Base-by-base conservation (phyloP, 805 yeast genomes). In the Cyberlindnera japonica region DNA sequence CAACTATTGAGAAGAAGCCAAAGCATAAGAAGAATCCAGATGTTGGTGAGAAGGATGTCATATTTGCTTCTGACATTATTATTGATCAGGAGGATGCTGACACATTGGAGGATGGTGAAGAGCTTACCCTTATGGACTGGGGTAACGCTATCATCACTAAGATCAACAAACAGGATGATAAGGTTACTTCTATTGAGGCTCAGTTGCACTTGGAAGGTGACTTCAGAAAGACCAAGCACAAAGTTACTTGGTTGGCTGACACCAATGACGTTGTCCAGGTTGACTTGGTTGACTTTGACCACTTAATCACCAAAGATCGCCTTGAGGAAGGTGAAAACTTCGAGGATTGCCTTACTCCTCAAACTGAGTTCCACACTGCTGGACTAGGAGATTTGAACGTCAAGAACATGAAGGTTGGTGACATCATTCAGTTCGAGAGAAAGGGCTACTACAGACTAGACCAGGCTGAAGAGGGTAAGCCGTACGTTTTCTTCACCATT, bases 41-140 rank as follows among this genome's bases (percentile, higher is more conserved):
- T 24, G 82, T 91, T 49, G 98, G 98, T 53, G 71, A 66, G 54
- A 91, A 91, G 76, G 74, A 79, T 60, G 89, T 89, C 33, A 69
- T 83, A 51, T 83, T 70, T 64, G 65, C 77, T 50, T 71, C 78
- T 44, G 69, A 78, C 39, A 71, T 85, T 33, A 67, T 87, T 54
- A 72, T 91, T 56, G 97, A 90, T 60, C 95, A 86, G 69, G 91
- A 73, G 21, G 98, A 91, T 65, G 85, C 84, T 27, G 69, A 67
- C 46, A 81, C 90, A 33, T 71, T 82, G 46, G 79, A 74, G 51
- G 91, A 79, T 31, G 86, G 83, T 49, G 98, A 91, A 68, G 98
- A 91, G 70, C 72, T 90, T 48, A 91, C 98, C n/a, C 76, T 91
- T 57, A 91, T 91, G 98, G 97, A 91, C 68, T 91, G 98, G 98